Evolutionary conservation across 2,329 filamentous ascomycete species (phyloP), one percentile per base, ranked within the genome.

Genomic region (Aspergillus sojae): DNA sequence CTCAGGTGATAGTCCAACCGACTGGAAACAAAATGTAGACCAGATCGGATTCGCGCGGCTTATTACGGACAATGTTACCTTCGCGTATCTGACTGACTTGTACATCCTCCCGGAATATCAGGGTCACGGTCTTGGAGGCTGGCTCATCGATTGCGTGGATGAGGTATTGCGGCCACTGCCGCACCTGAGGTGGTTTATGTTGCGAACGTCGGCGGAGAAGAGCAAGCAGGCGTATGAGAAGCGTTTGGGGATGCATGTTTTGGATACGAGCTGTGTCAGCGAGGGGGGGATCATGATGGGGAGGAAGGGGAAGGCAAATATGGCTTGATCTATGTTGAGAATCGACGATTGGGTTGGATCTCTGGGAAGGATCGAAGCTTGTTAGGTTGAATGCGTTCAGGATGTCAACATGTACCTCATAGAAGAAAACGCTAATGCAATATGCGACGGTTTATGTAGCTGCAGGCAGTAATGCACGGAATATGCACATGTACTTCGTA

Each of bases 31-130:
- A 11, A 58, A 66, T 10, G 71, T 69, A 11, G 72, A 75, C n/a
- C 79, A 83, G 68, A 80, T 90, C 56, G 88, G 88, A 0, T 82
- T 89, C 61, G 84, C 83, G 1, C 82, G 90, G 39, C 75, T 91
- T n/a, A 79, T 92, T 58, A 93, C 90, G 10, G 91, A 93, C 75
- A 84, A 86, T 70, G 83, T 87, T 54, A 90, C 89, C 0, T 87
- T 91, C 68, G 88, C 85, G 39, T 93, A 91, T 69, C 77, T 90
- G 45, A 89, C 89, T 30, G 90, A 92, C 70, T 86, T 91, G 23
- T 92, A 89, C 74, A 80, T 92, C 26, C 74, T 86, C 3, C 80
- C 84, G 0, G 81, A 84, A 45, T 85, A 87, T 69, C 88, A 89
- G 71, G 83, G 85, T 5, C 79, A 82, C 11, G 89, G 90, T 0